Evolutionary conservation across 805 yeast genomes (phyloP).

Genomic region (Saturnispora kantuleensis): DNA sequence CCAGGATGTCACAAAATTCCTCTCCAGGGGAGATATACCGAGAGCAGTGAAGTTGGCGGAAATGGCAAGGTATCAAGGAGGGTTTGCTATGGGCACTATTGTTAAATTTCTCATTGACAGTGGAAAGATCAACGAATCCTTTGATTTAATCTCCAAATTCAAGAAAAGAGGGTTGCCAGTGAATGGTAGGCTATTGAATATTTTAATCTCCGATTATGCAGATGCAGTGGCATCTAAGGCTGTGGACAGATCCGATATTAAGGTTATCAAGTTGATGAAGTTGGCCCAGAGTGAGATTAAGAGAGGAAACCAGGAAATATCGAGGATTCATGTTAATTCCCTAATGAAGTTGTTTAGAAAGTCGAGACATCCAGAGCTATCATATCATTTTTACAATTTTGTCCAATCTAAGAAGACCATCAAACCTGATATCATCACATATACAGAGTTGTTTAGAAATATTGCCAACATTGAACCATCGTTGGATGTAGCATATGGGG

Average conservation of each 20-base stretch:
- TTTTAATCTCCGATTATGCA: slow-evolving; percentile 37
- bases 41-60: slow-evolving; percentile 35
- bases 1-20: slow-evolving; percentile 41
- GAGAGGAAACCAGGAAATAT: slow-evolving; percentile 21
- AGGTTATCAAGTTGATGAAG: slow-evolving; percentile 26
- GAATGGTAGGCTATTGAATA: slow-evolving; percentile 39
- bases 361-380: slow-evolving; percentile 29
- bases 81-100: slow-evolving; percentile 56
- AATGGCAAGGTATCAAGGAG: slow-evolving; percentile 31
- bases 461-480: slow-evolving; percentile 11
- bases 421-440: slow-evolving; percentile 28
- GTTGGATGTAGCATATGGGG: slow-evolving; percentile 9
- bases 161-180: slow-evolving; percentile 52
- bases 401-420: slow-evolving; percentile 13
- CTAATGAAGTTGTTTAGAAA: slow-evolving; percentile 35
- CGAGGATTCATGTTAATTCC: slow-evolving; percentile 37
- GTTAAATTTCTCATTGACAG: slow-evolving; percentile 37
- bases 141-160: slow-evolving; percentile 42
- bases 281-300: slow-evolving; percentile 26
- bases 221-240: slow-evolving; percentile 8
- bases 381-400: slow-evolving; percentile 31
- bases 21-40: slow-evolving; percentile 37
- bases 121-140: slow-evolving; percentile 37
- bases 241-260: slow-evolving; percentile 17
- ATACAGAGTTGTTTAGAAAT: slow-evolving; percentile 22